Conservation (phyloP, 1,284 basidiomycete genomes). For the Pholiota adiposa region DNA sequence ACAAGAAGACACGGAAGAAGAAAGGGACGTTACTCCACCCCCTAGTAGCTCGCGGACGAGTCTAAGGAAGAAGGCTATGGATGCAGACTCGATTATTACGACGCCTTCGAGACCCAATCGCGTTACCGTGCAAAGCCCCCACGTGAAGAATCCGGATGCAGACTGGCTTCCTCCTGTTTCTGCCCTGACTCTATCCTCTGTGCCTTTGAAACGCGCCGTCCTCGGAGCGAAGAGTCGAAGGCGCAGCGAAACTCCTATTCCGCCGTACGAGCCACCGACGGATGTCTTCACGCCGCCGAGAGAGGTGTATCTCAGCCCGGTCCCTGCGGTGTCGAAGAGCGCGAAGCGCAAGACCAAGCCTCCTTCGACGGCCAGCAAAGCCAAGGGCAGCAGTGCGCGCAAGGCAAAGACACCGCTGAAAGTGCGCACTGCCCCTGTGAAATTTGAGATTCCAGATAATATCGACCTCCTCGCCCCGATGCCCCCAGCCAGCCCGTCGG, state of each 20-base stretch:
- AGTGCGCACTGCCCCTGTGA: constrained; percentile 16
- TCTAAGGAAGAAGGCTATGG: not conserved
- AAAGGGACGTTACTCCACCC: not conserved
- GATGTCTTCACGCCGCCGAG: constrained; percentile 74
- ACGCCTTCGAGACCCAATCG: constrained; percentile 34
- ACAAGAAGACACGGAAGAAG: not conserved
- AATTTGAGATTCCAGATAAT: constrained; percentile 52
- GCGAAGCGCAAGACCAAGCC: constrained; percentile 18
- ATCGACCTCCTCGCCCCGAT: constrained; percentile 59
- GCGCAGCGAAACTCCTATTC: constrained; percentile 52
- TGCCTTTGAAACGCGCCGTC: constrained; percentile 25
- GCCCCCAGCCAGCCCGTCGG: constrained; percentile 72
- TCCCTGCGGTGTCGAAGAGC: constrained; percentile 33
- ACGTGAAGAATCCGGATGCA: constrained; percentile 52
- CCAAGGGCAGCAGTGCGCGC: constrained; percentile 21
- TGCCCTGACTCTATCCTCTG: constrained; percentile 12
- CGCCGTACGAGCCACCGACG: constrained; percentile 63
- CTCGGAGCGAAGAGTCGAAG: constrained; percentile 23
- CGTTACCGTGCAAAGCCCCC: constrained; percentile 44
- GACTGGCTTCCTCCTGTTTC: constrained; percentile 49
- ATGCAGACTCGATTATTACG: constrained; percentile 21
- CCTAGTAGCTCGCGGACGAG: not conserved
- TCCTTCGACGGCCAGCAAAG: constrained; percentile 25
- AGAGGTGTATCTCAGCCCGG: constrained; percentile 55
- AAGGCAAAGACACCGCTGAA: constrained; percentile 19